These are phyloP conservation scores for Larix kaempferi DNA, from an alignment of 75 land plant species.

Conservation along the genomic window DNA sequence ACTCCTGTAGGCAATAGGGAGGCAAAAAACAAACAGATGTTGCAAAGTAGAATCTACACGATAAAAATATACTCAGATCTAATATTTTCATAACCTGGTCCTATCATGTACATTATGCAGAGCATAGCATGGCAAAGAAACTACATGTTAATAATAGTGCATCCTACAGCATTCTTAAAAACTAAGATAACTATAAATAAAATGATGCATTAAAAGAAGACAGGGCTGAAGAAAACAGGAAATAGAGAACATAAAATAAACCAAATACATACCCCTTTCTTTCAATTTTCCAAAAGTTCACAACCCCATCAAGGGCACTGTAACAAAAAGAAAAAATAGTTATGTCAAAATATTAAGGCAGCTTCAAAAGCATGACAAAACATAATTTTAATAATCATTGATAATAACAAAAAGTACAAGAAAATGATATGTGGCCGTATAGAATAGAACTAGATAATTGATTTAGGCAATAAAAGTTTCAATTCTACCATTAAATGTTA, in stretches of 20 bases:
- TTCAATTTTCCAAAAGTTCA: conserved; percentile 17
- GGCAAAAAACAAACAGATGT: too few relatives aligned
- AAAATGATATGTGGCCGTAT: too few relatives aligned
- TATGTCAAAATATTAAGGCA: neutral
- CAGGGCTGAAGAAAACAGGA: neutral
- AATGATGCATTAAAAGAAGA: neutral
- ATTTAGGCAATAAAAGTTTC: neutral
- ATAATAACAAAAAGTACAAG: too few relatives aligned
- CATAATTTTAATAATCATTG: too few relatives aligned
- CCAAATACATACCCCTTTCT: conserved; percentile 11
- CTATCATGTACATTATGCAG: neutral
- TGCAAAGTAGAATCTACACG: too few relatives aligned
- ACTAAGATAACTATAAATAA: neutral
- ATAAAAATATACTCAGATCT: too few relatives aligned
- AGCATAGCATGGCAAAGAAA: neutral
- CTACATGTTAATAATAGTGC: too few relatives aligned
- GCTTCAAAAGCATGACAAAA: neutral
- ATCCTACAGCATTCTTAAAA: neutral
- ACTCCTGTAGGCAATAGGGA: too few relatives aligned
- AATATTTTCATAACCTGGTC: neutral
- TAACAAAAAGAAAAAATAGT: neutral
- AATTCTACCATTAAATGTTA: neutral
- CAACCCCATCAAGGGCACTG: conserved; percentile 18
- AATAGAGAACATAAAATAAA: neutral
- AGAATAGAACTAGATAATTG: neutral